A percentile compares a stretch with the other conserved stretches of the same genome.
Conservation (phyloP, 169 alveolate genomes). For the Cryptosporidium viatorum region DNA sequence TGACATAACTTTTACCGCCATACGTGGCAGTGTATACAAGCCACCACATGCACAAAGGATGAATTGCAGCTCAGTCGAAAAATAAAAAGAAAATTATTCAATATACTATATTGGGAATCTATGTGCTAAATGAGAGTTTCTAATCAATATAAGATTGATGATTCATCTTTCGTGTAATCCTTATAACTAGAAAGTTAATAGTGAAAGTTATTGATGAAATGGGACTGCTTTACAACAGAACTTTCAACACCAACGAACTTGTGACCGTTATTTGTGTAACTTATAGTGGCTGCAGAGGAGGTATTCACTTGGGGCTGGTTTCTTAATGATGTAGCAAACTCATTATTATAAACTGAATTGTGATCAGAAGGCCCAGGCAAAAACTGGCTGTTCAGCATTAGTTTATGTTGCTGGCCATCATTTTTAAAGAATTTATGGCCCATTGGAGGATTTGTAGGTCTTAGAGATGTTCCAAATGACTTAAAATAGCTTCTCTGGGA, state of each 20-base stretch:
- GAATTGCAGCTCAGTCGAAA: not conserved
- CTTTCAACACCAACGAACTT: slow-evolving; percentile 17
- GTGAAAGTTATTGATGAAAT: slow-evolving; percentile 22
- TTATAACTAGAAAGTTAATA: not conserved
- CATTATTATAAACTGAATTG: not conserved
- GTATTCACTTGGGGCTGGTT: not conserved
- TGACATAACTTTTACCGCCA: slow-evolving; percentile 43
- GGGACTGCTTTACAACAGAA: slow-evolving; percentile 9
- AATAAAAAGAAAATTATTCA: not conserved
- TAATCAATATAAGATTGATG: not conserved
- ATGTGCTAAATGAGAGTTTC: not conserved
- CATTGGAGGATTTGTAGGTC: not conserved
- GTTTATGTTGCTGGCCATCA: not conserved
- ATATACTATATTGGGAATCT: slow-evolving; percentile 14
- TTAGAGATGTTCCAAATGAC: slow-evolving; percentile 26
- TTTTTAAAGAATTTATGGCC: not conserved
- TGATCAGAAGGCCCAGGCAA: slow-evolving; percentile 5
- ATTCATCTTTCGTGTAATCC: not conserved
- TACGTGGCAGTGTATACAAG: slow-evolving; percentile 38
- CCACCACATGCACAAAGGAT: slow-evolving; percentile 1
- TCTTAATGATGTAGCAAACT: not conserved
- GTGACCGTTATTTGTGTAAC: slow-evolving; percentile 8
- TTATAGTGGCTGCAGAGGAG: not conserved
- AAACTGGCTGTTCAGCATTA: not conserved
- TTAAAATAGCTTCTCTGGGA: slow-evolving; percentile 1